Evolutionary conservation across 2,329 filamentous ascomycete genomes (phyloP).

Genomic region (Pseudogymnoascus sp.): DNA sequence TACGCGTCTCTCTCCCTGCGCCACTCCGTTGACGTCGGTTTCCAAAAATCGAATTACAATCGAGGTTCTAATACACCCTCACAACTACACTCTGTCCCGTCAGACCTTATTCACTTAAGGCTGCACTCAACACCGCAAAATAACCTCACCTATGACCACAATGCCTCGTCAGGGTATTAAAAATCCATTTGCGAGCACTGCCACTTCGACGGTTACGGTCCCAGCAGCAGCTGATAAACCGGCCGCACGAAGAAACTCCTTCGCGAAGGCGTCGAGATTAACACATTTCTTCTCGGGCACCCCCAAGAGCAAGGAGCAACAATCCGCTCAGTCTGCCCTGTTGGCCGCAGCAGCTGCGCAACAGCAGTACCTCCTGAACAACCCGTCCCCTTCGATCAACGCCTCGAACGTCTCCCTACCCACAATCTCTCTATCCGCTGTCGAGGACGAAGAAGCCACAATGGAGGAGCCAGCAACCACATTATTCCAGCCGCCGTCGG

Average conservation of each 20-base stretch:
- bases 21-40: not conserved
- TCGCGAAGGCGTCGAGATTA: conserved; percentile 66
- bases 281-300: conserved; percentile 76
- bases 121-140: not conserved
- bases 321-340: conserved; percentile 58
- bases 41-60: not conserved
- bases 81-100: not conserved
- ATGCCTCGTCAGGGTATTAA: conserved; percentile 31
- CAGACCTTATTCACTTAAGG: not conserved
- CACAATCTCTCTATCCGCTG: conserved; percentile 85
- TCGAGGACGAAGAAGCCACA: conserved; percentile 65
- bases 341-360: conserved; percentile 54
- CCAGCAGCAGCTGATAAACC: conserved; percentile 22
- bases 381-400: conserved; percentile 56
- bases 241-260: conserved; percentile 45
- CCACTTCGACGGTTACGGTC: conserved; percentile 23
- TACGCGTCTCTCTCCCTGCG: not conserved
- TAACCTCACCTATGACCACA: not conserved
- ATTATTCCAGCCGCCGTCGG: conserved; percentile 79
- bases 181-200: conserved; percentile 28
- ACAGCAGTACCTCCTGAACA: conserved; percentile 43
- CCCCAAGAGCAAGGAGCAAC: conserved; percentile 64
- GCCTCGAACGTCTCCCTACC: conserved; percentile 71
- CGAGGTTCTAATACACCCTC: not conserved
- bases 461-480: conserved; percentile 67